Conservation (phyloP, 1,139 yeast genomes). For the Diutina mesorugosa region DNA sequence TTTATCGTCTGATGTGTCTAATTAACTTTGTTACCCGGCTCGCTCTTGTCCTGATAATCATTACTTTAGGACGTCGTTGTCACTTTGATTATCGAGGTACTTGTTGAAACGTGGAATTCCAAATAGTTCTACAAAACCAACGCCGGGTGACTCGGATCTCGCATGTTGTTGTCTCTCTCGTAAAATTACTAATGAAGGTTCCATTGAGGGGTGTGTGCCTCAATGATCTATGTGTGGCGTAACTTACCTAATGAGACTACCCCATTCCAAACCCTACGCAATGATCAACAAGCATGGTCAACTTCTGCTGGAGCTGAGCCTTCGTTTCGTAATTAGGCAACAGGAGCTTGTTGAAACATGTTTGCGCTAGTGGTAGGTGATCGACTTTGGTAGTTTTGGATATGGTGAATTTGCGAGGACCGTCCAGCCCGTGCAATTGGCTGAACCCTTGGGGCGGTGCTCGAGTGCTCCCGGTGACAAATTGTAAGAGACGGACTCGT, state of each 20-base stretch:
- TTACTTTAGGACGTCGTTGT: too few species aligned
- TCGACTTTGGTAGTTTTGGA: conserved; percentile 93
- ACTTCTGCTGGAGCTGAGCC: conserved; percentile 65
- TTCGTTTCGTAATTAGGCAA: conserved; percentile 71
- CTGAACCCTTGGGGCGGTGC: conserved; percentile 98
- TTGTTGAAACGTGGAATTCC: too few species aligned
- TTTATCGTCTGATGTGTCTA: too few species aligned
- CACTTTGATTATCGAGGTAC: too few species aligned
- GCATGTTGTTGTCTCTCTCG: background rate
- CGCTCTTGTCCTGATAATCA: too few species aligned
- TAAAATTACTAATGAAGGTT: background rate
- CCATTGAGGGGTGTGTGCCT: background rate
- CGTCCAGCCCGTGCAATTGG: conserved; percentile 96
- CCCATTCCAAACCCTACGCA: conserved; percentile 74
- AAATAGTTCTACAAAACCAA: too few species aligned
- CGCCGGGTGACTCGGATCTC: background rate
- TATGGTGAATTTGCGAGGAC: conserved; percentile 95
- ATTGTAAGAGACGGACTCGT: conserved; percentile 87
- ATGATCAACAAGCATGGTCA: conserved; percentile 81
- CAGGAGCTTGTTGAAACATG: conserved; percentile 90
- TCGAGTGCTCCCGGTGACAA: conserved; percentile 97
- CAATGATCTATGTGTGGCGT: background rate
- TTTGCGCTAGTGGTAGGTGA: conserved; percentile 92
- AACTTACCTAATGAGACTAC: background rate
- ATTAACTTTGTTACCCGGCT: too few species aligned